Percentiles rank a stretch among this genome's conserved stretches.
These are phyloP conservation scores for Casaregolazyma suthepensis DNA, from an alignment of 1,139 yeast genomes.

Conservation along the genomic window DNA sequence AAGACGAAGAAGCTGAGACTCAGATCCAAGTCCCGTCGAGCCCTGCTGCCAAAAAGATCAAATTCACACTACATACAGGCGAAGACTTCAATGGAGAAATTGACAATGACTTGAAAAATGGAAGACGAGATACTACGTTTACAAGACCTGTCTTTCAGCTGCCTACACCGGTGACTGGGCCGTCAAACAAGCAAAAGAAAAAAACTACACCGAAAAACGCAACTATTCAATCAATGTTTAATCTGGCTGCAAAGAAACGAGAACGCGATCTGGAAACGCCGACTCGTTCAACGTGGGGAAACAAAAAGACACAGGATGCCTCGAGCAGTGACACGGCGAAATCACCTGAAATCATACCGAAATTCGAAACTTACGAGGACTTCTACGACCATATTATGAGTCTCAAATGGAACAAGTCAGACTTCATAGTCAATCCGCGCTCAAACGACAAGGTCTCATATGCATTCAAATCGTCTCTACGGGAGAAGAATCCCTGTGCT, in stretches of 20 bases:
- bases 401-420: constrained; percentile 21
- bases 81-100: constrained; percentile 15
- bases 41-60: not conserved
- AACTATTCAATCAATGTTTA: constrained; percentile 8
- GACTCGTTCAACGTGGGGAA: constrained; percentile 2
- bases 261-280: constrained; percentile 10
- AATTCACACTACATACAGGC: not conserved
- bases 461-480: constrained; percentile 25
- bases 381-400: constrained; percentile 1
- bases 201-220: constrained; percentile 1
- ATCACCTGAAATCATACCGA: not conserved
- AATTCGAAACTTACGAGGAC: not conserved
- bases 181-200: not conserved
- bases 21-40: not conserved
- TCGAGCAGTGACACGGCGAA: not conserved
- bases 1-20: constrained; percentile 5
- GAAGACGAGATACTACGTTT: constrained; percentile 14
- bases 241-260: constrained; percentile 1
- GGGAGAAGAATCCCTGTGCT: constrained; percentile 21
- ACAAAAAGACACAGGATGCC: not conserved
- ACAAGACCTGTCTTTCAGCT: constrained; percentile 7
- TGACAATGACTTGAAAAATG: constrained; percentile 16
- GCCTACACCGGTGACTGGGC: constrained; percentile 2
- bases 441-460: constrained; percentile 19
- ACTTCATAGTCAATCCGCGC: constrained; percentile 24